Evolutionary conservation across 805 yeast species (phyloP), one percentile per base, ranked within the genome.

Genomic region (Millerozyma miso): DNA sequence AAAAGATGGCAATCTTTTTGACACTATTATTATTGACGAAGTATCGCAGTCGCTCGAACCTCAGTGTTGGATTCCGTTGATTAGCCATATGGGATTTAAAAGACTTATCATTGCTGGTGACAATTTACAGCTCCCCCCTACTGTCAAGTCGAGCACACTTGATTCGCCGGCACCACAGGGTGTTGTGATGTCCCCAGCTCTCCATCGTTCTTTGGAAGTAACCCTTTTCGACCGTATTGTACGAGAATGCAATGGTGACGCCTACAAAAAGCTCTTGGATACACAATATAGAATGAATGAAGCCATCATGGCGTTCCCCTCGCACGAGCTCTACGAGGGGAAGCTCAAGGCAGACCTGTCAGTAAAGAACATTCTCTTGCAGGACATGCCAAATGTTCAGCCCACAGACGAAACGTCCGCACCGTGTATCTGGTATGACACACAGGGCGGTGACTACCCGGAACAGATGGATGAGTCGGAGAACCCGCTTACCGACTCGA

Each of bases 11-110:
- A 66, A 71, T 3, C 56, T 81, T 10, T 88, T 91, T 55, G 88
- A 87, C 49, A 80, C 95, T 0, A 70, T 91, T 26, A 85, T 93
- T 10, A 90, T 91, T 31, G 99, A 91, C 63, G 99, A 91, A 62
- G 97, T 91, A 0, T 88, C 97, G 0, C 99, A 91, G 60, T 76
- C 97, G 8, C 64, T 91, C 42, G 97, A 91, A 55, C 96, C 97
- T 1, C 96, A 91, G 51, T 89, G 97, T 55, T 90, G 97, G 97
- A 89, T 91, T 18, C 97, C 99, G 0, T 47, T 93, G 4, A 71
- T 88, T 3, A 75, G 77, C 32, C 91, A 86, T 53, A 63, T 73
- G 12, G 73, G 79, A 6, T 17, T 79, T 34, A 71, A 73, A 31
- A 74, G 81, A 41, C 60, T 91, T 18, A 77, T 91, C 1, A 73